Conservation (phyloP, 108 stramenopile species). For the Nitzschia palea region DNA sequence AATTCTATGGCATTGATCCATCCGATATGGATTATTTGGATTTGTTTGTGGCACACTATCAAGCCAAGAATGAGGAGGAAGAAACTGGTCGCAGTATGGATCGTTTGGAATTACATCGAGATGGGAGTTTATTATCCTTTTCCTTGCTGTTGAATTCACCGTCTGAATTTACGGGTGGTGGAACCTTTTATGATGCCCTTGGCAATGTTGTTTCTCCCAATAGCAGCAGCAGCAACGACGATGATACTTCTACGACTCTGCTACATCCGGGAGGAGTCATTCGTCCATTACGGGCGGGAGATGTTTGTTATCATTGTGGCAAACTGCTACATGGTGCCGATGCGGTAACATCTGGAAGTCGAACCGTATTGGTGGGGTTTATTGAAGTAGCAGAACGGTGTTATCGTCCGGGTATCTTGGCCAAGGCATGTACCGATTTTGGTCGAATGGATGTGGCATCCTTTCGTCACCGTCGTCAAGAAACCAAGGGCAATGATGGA, state of each 20-base stretch:
- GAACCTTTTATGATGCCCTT: constrained; percentile 78
- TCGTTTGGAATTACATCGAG: constrained; percentile 68
- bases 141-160: constrained; percentile 57
- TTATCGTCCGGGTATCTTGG: constrained; percentile 43
- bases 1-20: constrained; percentile 49
- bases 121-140: constrained; percentile 72
- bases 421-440: constrained; percentile 56
- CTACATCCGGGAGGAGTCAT: constrained; percentile 47
- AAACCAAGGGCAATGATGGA: constrained; percentile 18
- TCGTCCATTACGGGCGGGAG: constrained; percentile 49
- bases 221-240: background rate
- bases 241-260: constrained; percentile 7
- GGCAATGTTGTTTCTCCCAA: constrained; percentile 38
- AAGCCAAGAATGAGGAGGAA: constrained; percentile 37
- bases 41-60: constrained; percentile 75
- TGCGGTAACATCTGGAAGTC: constrained; percentile 54
- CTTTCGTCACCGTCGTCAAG: constrained; percentile 34
- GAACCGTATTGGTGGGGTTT: constrained; percentile 74
- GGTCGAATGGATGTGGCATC: constrained; percentile 73
- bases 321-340: constrained; percentile 76
- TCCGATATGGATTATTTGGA: constrained; percentile 63
- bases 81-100: constrained; percentile 56
- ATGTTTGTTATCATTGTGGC: constrained; percentile 63
- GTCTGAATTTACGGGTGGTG: constrained; percentile 63
- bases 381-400: constrained; percentile 63